A percentile compares a stretch with the other conserved stretches of the same genome.
These are phyloP conservation scores for Lactarius akahatsu DNA, from an alignment of 768 basidiomycete species.

Conservation along the genomic window DNA sequence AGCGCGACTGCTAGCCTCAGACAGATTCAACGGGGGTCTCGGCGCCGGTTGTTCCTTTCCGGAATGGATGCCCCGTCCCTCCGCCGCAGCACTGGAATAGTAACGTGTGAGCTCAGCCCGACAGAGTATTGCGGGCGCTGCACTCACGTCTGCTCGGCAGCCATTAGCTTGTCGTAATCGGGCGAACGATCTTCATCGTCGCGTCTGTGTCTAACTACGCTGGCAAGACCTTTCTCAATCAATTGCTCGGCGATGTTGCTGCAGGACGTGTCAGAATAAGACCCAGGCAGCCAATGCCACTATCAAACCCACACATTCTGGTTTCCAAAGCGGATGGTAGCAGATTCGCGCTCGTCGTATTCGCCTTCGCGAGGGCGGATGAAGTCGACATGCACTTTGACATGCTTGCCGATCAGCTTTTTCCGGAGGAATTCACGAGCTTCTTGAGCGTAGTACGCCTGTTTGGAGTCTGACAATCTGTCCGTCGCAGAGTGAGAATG, in stretches of 20 bases:
- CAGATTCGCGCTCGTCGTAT: constrained; percentile 90
- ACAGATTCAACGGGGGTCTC: constrained; percentile 85
- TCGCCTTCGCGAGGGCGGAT: constrained; percentile 89
- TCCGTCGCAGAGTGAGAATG: constrained; percentile 2
- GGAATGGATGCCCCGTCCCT: constrained; percentile 83
- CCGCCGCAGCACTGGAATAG: constrained; percentile 64
- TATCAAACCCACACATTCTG: constrained; percentile 64
- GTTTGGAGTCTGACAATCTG: constrained; percentile 82
- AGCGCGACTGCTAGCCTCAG: constrained; percentile 79
- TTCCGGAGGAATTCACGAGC: constrained; percentile 92
- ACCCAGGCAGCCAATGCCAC: not conserved
- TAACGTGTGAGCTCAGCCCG: constrained; percentile 16
- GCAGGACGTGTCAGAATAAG: constrained; percentile 15
- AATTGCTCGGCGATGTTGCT: constrained; percentile 93
- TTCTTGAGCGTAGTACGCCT: constrained; percentile 86
- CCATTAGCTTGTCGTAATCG: constrained; percentile 94
- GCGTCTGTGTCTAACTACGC: constrained; percentile 85
- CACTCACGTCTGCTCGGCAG: constrained; percentile 86
- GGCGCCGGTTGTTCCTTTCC: constrained; percentile 83
- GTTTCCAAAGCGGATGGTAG: constrained; percentile 80
- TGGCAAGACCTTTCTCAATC: constrained; percentile 90
- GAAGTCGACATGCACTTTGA: constrained; percentile 85
- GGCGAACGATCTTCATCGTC: constrained; percentile 96
- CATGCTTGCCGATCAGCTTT: constrained; percentile 86
- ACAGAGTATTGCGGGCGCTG: not conserved